Evolutionary conservation across 2,329 filamentous ascomycete genomes (phyloP).

Genomic region (Xylaria sp.): DNA sequence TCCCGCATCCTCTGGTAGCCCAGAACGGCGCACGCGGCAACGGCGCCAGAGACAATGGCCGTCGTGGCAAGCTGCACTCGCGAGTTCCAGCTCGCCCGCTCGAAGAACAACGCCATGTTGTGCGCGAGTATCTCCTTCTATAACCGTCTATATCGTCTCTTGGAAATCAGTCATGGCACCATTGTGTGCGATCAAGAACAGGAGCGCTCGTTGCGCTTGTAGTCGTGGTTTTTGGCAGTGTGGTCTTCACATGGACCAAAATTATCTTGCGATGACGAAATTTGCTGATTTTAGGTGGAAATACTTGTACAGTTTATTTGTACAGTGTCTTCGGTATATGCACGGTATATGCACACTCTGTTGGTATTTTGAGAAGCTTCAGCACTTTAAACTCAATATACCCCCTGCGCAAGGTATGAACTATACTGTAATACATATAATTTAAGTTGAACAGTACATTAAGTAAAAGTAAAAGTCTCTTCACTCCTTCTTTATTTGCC

Average conservation of each 20-base stretch:
- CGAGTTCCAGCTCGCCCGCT: slow-evolving; percentile 58
- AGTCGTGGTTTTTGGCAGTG: slow-evolving; percentile 2
- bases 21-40: slow-evolving; percentile 69
- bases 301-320: neutral
- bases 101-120: slow-evolving; percentile 56
- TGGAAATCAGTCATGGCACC: slow-evolving; percentile 15
- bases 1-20: slow-evolving; percentile 70
- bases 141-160: slow-evolving; percentile 10
- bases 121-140: slow-evolving; percentile 14
- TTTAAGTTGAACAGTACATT: no score
- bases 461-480: no score
- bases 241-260: neutral
- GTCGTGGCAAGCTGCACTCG: slow-evolving; percentile 75
- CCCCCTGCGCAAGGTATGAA: no score
- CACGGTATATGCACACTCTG: no score
- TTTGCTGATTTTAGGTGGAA: slow-evolving; percentile 3
- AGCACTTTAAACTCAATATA: no score
- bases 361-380: no score
- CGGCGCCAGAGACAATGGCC: slow-evolving; percentile 71
- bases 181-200: neutral
- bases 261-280: slow-evolving; percentile 25
- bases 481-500: no score
- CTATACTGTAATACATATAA: no score
- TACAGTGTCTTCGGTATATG: no score
- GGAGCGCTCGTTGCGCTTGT: neutral